Evolutionary conservation across 2,329 filamentous ascomycete genomes (phyloP), one percentile per base, ranked within the genome.

Genomic region (Gremmenia infestans): DNA sequence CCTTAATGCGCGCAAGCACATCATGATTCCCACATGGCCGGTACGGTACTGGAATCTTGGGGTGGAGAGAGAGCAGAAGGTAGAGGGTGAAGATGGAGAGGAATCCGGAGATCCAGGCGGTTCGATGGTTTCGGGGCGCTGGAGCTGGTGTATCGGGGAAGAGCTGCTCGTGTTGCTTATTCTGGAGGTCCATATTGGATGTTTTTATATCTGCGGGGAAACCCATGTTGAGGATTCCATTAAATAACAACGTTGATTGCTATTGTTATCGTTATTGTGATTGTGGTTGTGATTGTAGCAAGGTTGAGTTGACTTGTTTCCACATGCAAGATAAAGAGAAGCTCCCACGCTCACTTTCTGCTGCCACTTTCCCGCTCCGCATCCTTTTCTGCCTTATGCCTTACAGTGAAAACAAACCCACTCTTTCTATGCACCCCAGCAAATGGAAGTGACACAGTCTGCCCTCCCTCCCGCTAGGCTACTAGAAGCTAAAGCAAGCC

Each of bases 21-120:
- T 12, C 17, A 19, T 52, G 50, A 9, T 15, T 52, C 22, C 40
- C 40, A 37, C 50, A 52, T 22, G 50, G 50, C 17, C 50, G 50
- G 28, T 46, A 52, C 15, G 35, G 36, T 22, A 25, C 32, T 47
- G 50, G 40, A 4, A 39, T 47, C 5, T 17, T 52, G 14, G 50
- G 45, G 7, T 45, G 23, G 7, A 39, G n/a, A 8, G 46, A 56
- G 17, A 45, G 43, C 11, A 65, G 39, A 40, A 66, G 28, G 51
- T 67, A 67, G n/a, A 67, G 40, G 22, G 60, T 62, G 19, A 65
- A 61, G 37, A 51, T 40, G 14, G 49, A 49, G 42, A 47, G 22
- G 22, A 65, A 62, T 15, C 59, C 66, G 22, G 59, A 52, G 25
- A 48, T 50, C 36, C 65, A 56, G 19, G 60, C 62, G 15, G 59